A percentile compares a stretch with the other conserved stretches of the same genome.
These are phyloP conservation scores for Phytophthora sp. DNA, from an alignment of 352 stramenopile species.

Conservation along the genomic window DNA sequence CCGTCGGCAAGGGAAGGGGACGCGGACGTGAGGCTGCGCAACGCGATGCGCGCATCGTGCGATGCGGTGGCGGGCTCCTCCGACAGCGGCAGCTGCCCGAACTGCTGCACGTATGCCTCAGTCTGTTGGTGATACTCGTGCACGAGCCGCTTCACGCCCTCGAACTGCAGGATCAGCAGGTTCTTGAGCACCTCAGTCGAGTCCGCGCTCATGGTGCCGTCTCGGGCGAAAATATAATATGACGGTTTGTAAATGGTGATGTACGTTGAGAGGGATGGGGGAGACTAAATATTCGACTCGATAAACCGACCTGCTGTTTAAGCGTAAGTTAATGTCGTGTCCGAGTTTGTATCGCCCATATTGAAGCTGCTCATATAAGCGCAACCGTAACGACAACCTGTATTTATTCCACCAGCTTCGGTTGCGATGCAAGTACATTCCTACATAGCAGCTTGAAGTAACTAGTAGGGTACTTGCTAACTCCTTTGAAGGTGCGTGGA, in stretches of 20 bases:
- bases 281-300: too few relatives aligned
- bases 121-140: constrained; percentile 71
- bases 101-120: constrained; percentile 67
- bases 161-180: constrained; percentile 64
- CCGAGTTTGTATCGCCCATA: too few relatives aligned
- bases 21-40: constrained; percentile 36
- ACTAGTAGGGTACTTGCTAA: too few relatives aligned
- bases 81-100: constrained; percentile 53
- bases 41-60: constrained; percentile 33
- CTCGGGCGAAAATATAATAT: not conserved
- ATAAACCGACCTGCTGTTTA: too few relatives aligned
- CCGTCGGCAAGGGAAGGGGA: constrained; percentile 32
- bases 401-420: too few relatives aligned
- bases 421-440: too few relatives aligned
- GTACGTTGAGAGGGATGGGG: not conserved
- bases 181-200: constrained; percentile 51
- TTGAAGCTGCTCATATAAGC: too few relatives aligned
- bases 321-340: too few relatives aligned
- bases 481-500: too few relatives aligned
- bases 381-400: too few relatives aligned
- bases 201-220: constrained; percentile 18
- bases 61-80: constrained; percentile 22
- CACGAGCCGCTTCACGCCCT: constrained; percentile 49
- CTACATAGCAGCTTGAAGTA: too few relatives aligned
- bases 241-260: not conserved